Evolutionary conservation across 1,139 yeast genomes (phyloP).

Genomic region (Schwanniomyces etchellsii): DNA sequence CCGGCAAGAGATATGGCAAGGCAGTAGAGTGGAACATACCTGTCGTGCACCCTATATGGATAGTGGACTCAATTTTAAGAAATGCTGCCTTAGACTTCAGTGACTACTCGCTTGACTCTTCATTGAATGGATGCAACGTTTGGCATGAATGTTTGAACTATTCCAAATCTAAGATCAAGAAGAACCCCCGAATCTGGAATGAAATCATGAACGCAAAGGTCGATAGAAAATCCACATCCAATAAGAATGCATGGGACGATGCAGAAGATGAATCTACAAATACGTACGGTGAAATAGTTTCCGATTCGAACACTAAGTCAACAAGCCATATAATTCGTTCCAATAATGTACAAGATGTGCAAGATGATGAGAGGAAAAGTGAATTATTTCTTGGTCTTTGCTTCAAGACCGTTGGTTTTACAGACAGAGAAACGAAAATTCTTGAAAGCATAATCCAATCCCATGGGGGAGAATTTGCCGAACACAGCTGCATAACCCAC

Average conservation of each 20-base stretch:
- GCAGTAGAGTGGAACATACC: conserved; percentile 68
- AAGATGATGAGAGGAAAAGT: conserved; percentile 3
- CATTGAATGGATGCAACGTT: conserved; percentile 49
- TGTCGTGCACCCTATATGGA: conserved; percentile 72
- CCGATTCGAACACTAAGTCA: conserved; percentile 6
- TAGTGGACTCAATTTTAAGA: conserved; percentile 56
- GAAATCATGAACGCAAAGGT: conserved; percentile 37
- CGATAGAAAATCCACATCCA: conserved; percentile 9
- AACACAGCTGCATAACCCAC: conserved; percentile 26
- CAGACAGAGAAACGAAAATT: conserved; percentile 22
- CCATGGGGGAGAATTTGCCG: conserved; percentile 37
- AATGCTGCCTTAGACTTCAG: conserved; percentile 51
- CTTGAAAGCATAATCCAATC: conserved; percentile 31
- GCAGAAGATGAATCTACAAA: conserved; percentile 9
- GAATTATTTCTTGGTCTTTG: conserved; percentile 28
- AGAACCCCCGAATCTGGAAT: conserved; percentile 32
- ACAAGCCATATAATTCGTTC: conserved; percentile 8
- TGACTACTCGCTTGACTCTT: conserved; percentile 29
- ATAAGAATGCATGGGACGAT: conserved; percentile 29
- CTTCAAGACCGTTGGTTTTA: conserved; percentile 37
- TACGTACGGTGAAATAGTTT: conserved; percentile 6
- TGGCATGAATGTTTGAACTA: conserved; percentile 31
- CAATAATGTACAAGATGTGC: conserved; percentile 1
- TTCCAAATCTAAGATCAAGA: conserved; percentile 10
- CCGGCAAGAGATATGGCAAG: conserved; percentile 58